Conservation (phyloP, 2,329 filamentous ascomycete species). For the Coleophoma eucalyptorum region DNA sequence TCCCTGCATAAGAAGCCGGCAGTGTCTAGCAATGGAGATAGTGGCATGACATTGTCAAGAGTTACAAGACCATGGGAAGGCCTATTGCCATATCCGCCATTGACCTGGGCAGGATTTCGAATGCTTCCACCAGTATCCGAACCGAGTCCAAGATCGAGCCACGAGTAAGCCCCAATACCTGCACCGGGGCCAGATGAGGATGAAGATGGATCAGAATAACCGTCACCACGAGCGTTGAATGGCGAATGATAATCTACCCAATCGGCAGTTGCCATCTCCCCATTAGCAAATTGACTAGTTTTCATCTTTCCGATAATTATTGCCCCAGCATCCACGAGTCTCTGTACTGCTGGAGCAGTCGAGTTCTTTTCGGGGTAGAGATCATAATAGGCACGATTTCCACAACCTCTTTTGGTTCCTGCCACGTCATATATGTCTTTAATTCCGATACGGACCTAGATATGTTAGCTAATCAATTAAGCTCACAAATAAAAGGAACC, state of each 20-base stretch:
- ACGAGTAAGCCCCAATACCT: slow-evolving; percentile 40
- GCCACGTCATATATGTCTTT: slow-evolving; percentile 57
- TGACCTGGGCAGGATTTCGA: slow-evolving; percentile 37
- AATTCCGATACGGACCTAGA: slow-evolving; percentile 43
- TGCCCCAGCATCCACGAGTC: slow-evolving; percentile 55
- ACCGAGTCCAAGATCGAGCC: slow-evolving; percentile 43
- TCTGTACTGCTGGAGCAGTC: slow-evolving; percentile 46
- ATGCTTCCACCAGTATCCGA: slow-evolving; percentile 44
- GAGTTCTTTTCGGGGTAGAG: slow-evolving; percentile 39
- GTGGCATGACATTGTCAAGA: slow-evolving; percentile 40
- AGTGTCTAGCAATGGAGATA: slow-evolving; percentile 40
- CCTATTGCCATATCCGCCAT: slow-evolving; percentile 44
- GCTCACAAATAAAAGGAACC: slow-evolving; percentile 24
- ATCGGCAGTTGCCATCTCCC: slow-evolving; percentile 39
- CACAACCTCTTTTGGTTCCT: slow-evolving; percentile 49
- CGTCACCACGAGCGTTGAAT: slow-evolving; percentile 38
- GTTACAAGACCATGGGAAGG: slow-evolving; percentile 39
- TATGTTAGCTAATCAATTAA: slow-evolving; percentile 19
- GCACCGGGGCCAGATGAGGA: slow-evolving; percentile 41
- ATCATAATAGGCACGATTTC: slow-evolving; percentile 51
- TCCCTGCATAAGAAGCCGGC: slow-evolving; percentile 38
- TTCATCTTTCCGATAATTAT: slow-evolving; percentile 48
- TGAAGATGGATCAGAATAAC: slow-evolving; percentile 37
- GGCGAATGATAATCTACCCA: slow-evolving; percentile 34
- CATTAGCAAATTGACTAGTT: slow-evolving; percentile 36